These are phyloP conservation scores for Rhizopogon vulgaris DNA, from an alignment of 768 basidiomycete genomes.

Conservation along the genomic window DNA sequence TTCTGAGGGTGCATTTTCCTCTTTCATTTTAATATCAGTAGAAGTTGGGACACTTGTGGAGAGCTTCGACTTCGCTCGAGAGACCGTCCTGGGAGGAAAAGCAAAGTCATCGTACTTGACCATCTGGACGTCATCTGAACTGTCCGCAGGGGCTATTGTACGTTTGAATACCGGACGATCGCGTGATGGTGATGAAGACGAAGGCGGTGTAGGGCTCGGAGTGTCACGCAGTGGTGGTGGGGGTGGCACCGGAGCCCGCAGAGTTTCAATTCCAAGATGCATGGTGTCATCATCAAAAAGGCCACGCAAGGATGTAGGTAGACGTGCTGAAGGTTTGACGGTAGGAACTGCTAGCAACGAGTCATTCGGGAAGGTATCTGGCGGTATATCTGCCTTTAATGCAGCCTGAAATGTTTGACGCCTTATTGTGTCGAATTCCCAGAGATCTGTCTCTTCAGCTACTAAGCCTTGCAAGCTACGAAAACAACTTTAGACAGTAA, in stretches of 20 bases:
- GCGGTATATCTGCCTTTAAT: constrained; percentile 18
- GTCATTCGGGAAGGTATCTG: constrained; percentile 10
- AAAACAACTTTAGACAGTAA: constrained; percentile 3
- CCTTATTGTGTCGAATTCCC: constrained; percentile 76
- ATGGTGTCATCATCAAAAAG: constrained; percentile 65
- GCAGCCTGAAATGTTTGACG: constrained; percentile 29
- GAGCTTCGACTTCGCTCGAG: constrained; percentile 29
- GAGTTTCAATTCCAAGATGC: constrained; percentile 27
- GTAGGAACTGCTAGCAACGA: constrained; percentile 32
- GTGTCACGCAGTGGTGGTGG: constrained; percentile 19
- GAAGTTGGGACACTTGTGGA: constrained; percentile 13
- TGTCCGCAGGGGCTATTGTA: constrained; percentile 20
- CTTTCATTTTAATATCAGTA: constrained; percentile 21
- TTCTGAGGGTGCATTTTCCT: background rate
- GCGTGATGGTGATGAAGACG: constrained; percentile 31
- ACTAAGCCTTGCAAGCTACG: constrained; percentile 14
- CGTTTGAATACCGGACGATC: constrained; percentile 29
- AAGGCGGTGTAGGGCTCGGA: constrained; percentile 20
- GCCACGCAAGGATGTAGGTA: constrained; percentile 73
- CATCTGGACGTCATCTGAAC: constrained; percentile 33
- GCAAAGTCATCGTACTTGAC: constrained; percentile 47
- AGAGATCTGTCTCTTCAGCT: constrained; percentile 36
- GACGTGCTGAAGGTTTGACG: constrained; percentile 41
- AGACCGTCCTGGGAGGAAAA: constrained; percentile 38
- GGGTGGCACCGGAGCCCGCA: constrained; percentile 35